These are phyloP conservation scores for Candida tallmaniae DNA, from an alignment of 805 yeast genomes.

Conservation along the genomic window DNA sequence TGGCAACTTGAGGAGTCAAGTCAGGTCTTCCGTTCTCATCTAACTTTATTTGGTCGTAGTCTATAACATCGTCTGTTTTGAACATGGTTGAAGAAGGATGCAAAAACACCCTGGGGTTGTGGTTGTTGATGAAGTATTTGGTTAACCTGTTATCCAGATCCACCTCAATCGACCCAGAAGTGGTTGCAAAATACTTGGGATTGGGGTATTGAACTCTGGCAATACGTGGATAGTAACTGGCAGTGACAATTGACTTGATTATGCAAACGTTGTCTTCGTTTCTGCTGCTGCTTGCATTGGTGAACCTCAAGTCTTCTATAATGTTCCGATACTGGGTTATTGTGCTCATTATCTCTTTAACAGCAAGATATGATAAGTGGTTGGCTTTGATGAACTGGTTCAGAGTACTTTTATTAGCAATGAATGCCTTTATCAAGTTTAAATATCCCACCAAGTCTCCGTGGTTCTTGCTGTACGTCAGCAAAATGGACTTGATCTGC, in stretches of 20 bases:
- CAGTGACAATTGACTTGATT: conserved; percentile 65
- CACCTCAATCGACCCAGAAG: conserved; percentile 77
- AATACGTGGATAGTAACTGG: conserved; percentile 78
- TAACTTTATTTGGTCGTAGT: conserved; percentile 8
- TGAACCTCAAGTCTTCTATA: conserved; percentile 74
- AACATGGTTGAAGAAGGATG: conserved; percentile 86
- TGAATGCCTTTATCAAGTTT: conserved; percentile 53
- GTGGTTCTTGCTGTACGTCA: conserved; percentile 40
- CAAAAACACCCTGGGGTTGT: conserved; percentile 64
- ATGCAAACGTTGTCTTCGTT: conserved; percentile 49
- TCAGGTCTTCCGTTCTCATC: conserved; percentile 27
- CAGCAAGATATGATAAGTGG: conserved; percentile 54
- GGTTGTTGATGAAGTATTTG: conserved; percentile 2
- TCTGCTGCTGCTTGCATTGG: conserved; percentile 38
- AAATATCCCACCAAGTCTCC: conserved; percentile 78
- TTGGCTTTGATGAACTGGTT: conserved; percentile 49
- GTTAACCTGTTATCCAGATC: conserved; percentile 64
- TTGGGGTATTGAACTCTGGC: conserved; percentile 82
- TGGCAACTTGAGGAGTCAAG: conserved; percentile 33
- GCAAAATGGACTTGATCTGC: conserved; percentile 46
- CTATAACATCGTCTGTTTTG: conserved; percentile 15
- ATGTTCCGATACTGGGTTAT: conserved; percentile 64
- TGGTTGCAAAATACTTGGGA: conserved; percentile 62
- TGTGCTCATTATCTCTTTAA: conserved; percentile 70
- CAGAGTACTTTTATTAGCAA: not conserved